Conservation (phyloP, 2,329 filamentous ascomycete genomes). For the Herpotrichia juniperi region DNA sequence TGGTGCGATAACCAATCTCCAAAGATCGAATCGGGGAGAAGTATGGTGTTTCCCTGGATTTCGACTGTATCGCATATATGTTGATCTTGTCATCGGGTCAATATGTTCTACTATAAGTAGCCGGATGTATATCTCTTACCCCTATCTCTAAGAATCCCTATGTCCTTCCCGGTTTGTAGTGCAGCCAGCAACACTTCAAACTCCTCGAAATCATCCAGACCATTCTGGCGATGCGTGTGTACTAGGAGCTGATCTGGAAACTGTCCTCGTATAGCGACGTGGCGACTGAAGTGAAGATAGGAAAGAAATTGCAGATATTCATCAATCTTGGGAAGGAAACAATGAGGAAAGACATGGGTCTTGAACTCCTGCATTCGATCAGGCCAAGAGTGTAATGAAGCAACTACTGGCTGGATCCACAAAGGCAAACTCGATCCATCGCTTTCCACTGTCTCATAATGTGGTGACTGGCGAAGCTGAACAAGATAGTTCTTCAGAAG, state of each 20-base stretch:
- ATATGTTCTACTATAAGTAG: not conserved
- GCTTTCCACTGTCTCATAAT: conserved; percentile 5
- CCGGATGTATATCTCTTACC: conserved; percentile 26
- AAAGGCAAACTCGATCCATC: conserved; percentile 24
- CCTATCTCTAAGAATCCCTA: conserved; percentile 51
- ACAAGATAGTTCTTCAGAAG: conserved; percentile 42
- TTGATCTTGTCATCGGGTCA: conserved; percentile 33
- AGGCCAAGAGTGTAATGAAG: conserved; percentile 38
- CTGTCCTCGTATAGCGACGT: conserved; percentile 25
- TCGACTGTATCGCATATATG: conserved; percentile 28
- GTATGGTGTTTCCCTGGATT: conserved; percentile 49
- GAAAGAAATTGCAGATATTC: conserved; percentile 51
- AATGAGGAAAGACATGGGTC: conserved; percentile 54
- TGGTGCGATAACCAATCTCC: conserved; percentile 44
- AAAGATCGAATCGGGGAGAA: conserved; percentile 57
- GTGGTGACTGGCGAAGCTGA: conserved; percentile 29
- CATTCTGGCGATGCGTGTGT: conserved; percentile 9
- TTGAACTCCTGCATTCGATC: conserved; percentile 49
- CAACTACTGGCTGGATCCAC: conserved; percentile 48
- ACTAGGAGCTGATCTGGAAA: conserved; percentile 21
- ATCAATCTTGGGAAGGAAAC: conserved; percentile 49
- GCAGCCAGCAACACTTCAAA: conserved; percentile 46
- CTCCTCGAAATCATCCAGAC: conserved; percentile 27
- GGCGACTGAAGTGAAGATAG: conserved; percentile 41
- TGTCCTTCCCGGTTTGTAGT: conserved; percentile 53